A percentile compares a stretch with the other conserved stretches of the same genome.
These are phyloP conservation scores for Lactifluus pinguis DNA, from an alignment of 768 basidiomycete genomes.

Conservation along the genomic window DNA sequence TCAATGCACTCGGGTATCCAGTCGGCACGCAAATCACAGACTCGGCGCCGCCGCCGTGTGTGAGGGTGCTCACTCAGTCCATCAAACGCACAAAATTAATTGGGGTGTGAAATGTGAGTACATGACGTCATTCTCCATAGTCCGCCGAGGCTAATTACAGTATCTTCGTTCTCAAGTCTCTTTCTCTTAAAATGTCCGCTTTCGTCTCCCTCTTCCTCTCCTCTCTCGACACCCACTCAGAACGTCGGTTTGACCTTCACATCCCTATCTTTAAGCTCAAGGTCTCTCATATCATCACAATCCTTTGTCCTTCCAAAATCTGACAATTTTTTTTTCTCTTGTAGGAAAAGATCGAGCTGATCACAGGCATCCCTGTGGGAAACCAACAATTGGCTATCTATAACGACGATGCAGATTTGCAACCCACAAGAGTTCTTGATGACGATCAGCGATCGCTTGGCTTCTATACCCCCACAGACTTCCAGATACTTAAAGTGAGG, in stretches of 20 bases:
- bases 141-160: not conserved
- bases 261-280: conserved; percentile 74
- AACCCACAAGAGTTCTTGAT: conserved; percentile 44
- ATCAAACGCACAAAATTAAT: too few relatives aligned
- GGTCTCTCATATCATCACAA: conserved; percentile 33
- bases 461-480: conserved; percentile 65
- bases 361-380: conserved; percentile 79
- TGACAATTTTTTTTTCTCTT: not conserved
- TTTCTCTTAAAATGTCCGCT: conserved; percentile 28
- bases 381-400: conserved; percentile 64
- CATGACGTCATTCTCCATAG: conserved; percentile 1
- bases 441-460: conserved; percentile 64
- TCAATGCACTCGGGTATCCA: not conserved
- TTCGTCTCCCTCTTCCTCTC: conserved; percentile 65
- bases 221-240: conserved; percentile 85
- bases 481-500: conserved; percentile 73
- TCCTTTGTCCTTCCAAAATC: not conserved
- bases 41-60: too few relatives aligned
- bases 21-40: too few relatives aligned
- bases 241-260: conserved; percentile 73
- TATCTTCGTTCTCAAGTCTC: too few relatives aligned
- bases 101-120: not conserved
- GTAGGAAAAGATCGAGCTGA: conserved; percentile 62
- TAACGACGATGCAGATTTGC: conserved; percentile 44
- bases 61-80: too few relatives aligned